A percentile compares a stretch with the other conserved stretches of the same genome.
Conservation (phyloP, 2,329 filamentous ascomycete genomes). For the Exophiala dermatitidis region DNA sequence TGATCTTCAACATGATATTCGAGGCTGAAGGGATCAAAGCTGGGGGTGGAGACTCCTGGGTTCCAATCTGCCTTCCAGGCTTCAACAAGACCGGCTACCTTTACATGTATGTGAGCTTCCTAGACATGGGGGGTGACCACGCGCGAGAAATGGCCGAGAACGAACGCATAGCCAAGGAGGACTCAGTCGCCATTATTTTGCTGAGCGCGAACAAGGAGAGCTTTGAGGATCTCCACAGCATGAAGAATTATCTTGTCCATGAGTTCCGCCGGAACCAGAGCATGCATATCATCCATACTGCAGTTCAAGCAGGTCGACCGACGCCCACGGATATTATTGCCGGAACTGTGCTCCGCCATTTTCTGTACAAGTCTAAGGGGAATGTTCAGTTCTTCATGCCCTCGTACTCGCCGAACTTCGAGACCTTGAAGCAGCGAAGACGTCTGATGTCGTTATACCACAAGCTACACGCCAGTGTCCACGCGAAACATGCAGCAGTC, state of each 20-base stretch:
- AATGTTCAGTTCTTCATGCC: slow-evolving; percentile 97
- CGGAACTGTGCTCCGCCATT: slow-evolving; percentile 75
- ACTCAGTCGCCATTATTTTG: slow-evolving; percentile 79
- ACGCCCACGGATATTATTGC: slow-evolving; percentile 68
- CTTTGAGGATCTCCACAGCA: slow-evolving; percentile 79
- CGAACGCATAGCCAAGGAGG: slow-evolving; percentile 46
- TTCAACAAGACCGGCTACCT: slow-evolving; percentile 96
- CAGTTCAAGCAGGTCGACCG: slow-evolving; percentile 65
- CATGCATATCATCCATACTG: slow-evolving; percentile 65
- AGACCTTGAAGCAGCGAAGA: slow-evolving; percentile 14
- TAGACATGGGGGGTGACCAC: slow-evolving; percentile 55
- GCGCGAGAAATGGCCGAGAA: slow-evolving; percentile 37
- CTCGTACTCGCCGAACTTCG: slow-evolving; percentile 64
- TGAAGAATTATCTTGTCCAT: slow-evolving; percentile 55
- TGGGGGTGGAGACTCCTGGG: slow-evolving; percentile 94
- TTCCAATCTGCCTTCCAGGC: slow-evolving; percentile 86
- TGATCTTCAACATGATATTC: slow-evolving; percentile 99
- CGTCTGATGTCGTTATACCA: slow-evolving; percentile 78
- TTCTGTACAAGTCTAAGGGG: slow-evolving; percentile 86
- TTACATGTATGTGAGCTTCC: slow-evolving; percentile 98
- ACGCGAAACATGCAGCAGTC: slow-evolving; percentile 73
- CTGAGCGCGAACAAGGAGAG: slow-evolving; percentile 90
- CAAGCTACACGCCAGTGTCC: slow-evolving; percentile 74
- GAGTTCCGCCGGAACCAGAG: slow-evolving; percentile 70
- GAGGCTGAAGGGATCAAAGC: slow-evolving; percentile 87